These are phyloP conservation scores for Dunaliella primolecta DNA, from an alignment of 139 green algal genomes.

Conservation along the genomic window DNA sequence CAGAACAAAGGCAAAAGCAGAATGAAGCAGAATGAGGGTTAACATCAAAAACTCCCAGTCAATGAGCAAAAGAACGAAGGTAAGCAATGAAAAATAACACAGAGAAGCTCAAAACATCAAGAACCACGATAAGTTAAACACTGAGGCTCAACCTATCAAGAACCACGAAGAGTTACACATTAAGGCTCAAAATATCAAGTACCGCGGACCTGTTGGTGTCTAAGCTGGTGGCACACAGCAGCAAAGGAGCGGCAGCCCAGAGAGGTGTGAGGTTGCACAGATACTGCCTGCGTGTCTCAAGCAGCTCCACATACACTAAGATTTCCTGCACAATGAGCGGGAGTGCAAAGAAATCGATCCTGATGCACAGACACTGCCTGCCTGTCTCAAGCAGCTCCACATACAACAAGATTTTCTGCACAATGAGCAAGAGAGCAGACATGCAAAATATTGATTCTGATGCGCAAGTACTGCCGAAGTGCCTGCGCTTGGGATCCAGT, in stretches of 20 bases:
- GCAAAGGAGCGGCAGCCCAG: slow-evolving; percentile 30
- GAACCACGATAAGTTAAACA: too few relatives aligned
- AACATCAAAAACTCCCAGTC: too few relatives aligned
- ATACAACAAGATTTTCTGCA: slow-evolving; percentile 39
- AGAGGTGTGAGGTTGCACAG: slow-evolving; percentile 29
- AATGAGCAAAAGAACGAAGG: too few relatives aligned
- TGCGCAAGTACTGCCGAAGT: slow-evolving; percentile 36
- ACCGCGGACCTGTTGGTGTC: neutral
- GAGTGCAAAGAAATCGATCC: slow-evolving; percentile 28
- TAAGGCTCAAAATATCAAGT: too few relatives aligned
- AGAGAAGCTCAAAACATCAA: too few relatives aligned
- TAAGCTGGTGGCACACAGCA: slow-evolving; percentile 23
- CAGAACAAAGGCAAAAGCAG: too few relatives aligned
- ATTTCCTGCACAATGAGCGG: slow-evolving; percentile 31
- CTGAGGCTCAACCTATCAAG: too few relatives aligned
- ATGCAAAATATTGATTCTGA: slow-evolving; percentile 19
- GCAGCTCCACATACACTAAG: slow-evolving; percentile 35
- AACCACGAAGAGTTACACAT: too few relatives aligned
- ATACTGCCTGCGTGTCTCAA: slow-evolving; percentile 44
- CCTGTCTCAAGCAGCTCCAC: slow-evolving; percentile 39
- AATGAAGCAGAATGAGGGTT: too few relatives aligned
- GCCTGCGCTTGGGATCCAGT: too few relatives aligned
- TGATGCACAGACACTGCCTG: slow-evolving; percentile 34
- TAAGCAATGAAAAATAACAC: too few relatives aligned
- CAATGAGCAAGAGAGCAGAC: slow-evolving; percentile 25